Conservation (phyloP, 1,284 basidiomycete species). For the Cutaneotrichosporon arboriforme region DNA sequence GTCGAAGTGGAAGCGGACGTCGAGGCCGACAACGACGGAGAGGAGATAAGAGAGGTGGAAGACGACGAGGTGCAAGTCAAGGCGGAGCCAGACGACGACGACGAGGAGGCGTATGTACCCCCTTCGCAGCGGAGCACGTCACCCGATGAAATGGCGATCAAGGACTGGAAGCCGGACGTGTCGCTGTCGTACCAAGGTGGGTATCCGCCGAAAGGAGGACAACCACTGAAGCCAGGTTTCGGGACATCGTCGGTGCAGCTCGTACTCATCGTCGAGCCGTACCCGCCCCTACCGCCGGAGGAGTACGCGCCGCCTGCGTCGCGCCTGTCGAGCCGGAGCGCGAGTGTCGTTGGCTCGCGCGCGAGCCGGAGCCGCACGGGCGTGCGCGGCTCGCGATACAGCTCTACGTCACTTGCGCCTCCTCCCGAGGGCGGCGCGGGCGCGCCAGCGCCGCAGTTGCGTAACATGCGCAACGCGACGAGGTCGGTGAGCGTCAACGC, state of each 20-base stretch:
- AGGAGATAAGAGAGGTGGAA: slow-evolving; percentile 2
- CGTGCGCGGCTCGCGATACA: slow-evolving; percentile 24
- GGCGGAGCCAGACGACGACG: slow-evolving; percentile 14
- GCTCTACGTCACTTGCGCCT: slow-evolving; percentile 27
- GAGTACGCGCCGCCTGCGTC: slow-evolving; percentile 43
- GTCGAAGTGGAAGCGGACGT: background rate
- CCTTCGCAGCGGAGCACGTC: background rate
- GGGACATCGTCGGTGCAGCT: slow-evolving; percentile 44
- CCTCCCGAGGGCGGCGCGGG: slow-evolving; percentile 6
- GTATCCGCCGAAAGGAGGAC: no score
- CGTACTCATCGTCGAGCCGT: slow-evolving; percentile 45
- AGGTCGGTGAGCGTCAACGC: slow-evolving; percentile 31
- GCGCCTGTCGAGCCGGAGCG: slow-evolving; percentile 38
- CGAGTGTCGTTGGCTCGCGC: slow-evolving; percentile 30
- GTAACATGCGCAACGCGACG: slow-evolving; percentile 41
- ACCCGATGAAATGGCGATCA: slow-evolving; percentile 26
- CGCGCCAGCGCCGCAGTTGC: slow-evolving; percentile 4
- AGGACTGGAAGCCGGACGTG: slow-evolving; percentile 45
- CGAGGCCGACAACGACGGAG: slow-evolving; percentile 6
- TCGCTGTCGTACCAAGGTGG: slow-evolving; percentile 38
- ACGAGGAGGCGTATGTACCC: slow-evolving; percentile 6
- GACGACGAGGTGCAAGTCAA: slow-evolving; percentile 23
- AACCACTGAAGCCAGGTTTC: slow-evolving; percentile 35
- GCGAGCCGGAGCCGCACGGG: slow-evolving; percentile 22
- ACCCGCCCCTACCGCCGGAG: slow-evolving; percentile 36